phyloP scores from a whole-genome alignment of 345 rosid genomes.

The Hibiscus syriacus region DNA sequence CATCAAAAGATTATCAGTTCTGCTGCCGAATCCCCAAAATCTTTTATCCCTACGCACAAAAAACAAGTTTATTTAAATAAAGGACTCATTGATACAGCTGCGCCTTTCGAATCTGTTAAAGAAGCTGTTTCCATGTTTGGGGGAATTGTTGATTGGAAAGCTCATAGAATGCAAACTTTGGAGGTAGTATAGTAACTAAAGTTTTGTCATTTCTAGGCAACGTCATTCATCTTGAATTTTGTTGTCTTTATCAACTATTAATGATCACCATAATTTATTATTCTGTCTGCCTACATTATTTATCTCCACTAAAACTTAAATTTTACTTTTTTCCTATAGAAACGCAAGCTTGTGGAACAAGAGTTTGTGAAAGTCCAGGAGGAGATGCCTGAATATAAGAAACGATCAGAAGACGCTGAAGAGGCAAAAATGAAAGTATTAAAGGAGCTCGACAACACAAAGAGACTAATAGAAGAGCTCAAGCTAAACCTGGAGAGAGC shows the following conservation, averaged over 20 bases:
- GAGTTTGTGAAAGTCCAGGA: constrained; percentile 61
- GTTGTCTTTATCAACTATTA: neutral
- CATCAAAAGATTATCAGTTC: constrained; percentile 23
- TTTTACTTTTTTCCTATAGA: constrained; percentile 30
- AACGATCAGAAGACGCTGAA: constrained; percentile 56
- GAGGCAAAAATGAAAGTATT: constrained; percentile 44
- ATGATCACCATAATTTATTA: neutral
- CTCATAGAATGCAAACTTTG: constrained; percentile 64
- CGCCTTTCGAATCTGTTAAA: constrained; percentile 93
- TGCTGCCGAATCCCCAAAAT: constrained; percentile 22
- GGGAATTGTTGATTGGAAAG: constrained; percentile 97
- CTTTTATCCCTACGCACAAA: constrained; percentile 18
- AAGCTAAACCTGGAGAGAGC: constrained; percentile 88
- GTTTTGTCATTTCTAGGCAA: neutral
- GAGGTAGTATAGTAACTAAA: too few relatives aligned
- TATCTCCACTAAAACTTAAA: constrained; percentile 1
- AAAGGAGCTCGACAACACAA: constrained; percentile 67
- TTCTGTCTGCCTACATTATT: neutral
- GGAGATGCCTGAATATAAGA: constrained; percentile 62
- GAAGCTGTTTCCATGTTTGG: constrained; percentile 94
- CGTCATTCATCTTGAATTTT: neutral
- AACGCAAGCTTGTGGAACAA: constrained; percentile 61
- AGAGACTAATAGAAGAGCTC: constrained; percentile 75
- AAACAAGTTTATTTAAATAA: constrained; percentile 7
- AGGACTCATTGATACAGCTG: constrained; percentile 71